phyloP scores from a whole-genome alignment of 805 yeast genomes.

The Candida rishiriensis region DNA sequence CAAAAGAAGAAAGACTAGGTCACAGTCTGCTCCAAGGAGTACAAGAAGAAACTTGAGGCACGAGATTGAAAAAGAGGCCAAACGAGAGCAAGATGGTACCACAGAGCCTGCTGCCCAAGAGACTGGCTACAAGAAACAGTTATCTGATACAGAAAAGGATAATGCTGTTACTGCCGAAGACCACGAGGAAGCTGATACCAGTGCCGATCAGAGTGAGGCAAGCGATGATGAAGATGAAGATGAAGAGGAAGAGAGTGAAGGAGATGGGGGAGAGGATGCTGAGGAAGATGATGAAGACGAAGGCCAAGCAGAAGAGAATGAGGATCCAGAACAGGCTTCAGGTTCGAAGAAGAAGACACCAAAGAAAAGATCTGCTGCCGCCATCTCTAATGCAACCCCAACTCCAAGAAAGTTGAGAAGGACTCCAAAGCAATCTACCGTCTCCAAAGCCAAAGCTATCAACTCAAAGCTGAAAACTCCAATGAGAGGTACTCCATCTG shows the following conservation, averaged over 20 bases:
- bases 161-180: slow-evolving; percentile 2
- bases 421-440: slow-evolving; percentile 6
- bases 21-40: slow-evolving; percentile 8
- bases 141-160: slow-evolving; percentile 1
- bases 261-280: not conserved
- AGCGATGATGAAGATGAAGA: slow-evolving; percentile 1
- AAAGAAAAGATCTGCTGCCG: slow-evolving; percentile 4
- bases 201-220: slow-evolving; percentile 3
- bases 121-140: slow-evolving; percentile 2
- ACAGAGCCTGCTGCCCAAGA: slow-evolving; percentile 3
- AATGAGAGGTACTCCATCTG: slow-evolving; percentile 9
- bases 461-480: slow-evolving; percentile 10
- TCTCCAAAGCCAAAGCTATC: not conserved
- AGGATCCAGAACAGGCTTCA: slow-evolving; percentile 1
- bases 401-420: slow-evolving; percentile 15
- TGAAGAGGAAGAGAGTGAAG: slow-evolving; percentile 1
- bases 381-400: slow-evolving; percentile 8
- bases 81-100: slow-evolving; percentile 5
- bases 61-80: slow-evolving; percentile 11
- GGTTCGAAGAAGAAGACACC: slow-evolving; percentile 8
- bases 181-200: slow-evolving; percentile 3
- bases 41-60: slow-evolving; percentile 15
- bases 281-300: slow-evolving; percentile 3
- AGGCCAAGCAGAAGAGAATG: slow-evolving; percentile 3
- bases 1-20: slow-evolving; percentile 8